Evolutionary conservation across 2,329 filamentous ascomycete genomes (phyloP).

Genomic region (Colletotrichum sidae): DNA sequence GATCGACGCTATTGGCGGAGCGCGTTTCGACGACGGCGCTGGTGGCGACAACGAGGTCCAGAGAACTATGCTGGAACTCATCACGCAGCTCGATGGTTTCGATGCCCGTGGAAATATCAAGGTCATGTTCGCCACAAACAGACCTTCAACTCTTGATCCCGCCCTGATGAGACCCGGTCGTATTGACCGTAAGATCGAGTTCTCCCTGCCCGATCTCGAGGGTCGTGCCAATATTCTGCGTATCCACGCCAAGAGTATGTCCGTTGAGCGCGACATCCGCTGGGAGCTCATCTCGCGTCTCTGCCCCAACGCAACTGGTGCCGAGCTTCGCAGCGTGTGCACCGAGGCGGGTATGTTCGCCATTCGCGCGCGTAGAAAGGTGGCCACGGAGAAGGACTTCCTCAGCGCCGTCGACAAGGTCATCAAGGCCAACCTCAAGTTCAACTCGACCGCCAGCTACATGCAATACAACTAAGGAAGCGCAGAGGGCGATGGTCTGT

Average conservation of each 20-base stretch:
- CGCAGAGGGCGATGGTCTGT: background rate
- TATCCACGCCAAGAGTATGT: conserved; percentile 99
- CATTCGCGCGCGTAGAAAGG: conserved; percentile 93
- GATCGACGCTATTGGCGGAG: conserved; percentile 95
- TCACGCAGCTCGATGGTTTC: conserved; percentile 96
- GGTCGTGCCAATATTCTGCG: conserved; percentile 97
- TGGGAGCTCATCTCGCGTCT: conserved; percentile 98
- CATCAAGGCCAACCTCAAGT: conserved; percentile 99
- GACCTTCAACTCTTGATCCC: conserved; percentile 95
- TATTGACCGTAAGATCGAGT: conserved; percentile 99
- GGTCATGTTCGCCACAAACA: conserved; percentile 99
- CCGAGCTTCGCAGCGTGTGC: conserved; percentile 94
- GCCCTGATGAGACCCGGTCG: conserved; percentile 96
- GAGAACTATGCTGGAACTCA: conserved; percentile 96
- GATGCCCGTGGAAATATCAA: conserved; percentile 98
- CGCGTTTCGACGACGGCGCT: conserved; percentile 95
- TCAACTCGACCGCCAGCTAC: conserved; percentile 98
- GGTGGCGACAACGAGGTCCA: conserved; percentile 98
- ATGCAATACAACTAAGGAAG: conserved; percentile 93
- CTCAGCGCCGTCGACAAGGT: conserved; percentile 98
- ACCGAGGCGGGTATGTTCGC: conserved; percentile 99
- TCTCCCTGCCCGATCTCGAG: conserved; percentile 96
- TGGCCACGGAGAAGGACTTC: conserved; percentile 99
- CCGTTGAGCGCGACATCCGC: conserved; percentile 96
- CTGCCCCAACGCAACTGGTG: conserved; percentile 97